These are phyloP conservation scores for Mucor ambiguus DNA, from an alignment of 371 early-diverging fungal species.

Conservation along the genomic window DNA sequence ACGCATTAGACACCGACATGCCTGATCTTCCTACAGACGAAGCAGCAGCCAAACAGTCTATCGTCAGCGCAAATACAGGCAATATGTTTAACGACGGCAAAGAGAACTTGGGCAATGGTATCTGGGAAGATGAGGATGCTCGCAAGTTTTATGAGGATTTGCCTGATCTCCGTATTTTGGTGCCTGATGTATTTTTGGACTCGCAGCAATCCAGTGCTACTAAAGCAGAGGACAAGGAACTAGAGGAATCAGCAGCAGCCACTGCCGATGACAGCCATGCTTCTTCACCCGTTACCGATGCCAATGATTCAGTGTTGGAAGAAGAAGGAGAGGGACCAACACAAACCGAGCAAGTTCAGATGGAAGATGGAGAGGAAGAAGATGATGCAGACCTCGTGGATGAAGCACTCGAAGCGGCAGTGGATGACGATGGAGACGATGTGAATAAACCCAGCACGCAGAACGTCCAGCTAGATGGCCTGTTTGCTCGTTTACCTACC, in stretches of 20 bases:
- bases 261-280: background rate
- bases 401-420: constrained; percentile 32
- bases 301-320: constrained; percentile 15
- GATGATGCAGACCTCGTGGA: constrained; percentile 35
- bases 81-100: constrained; percentile 49
- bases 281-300: background rate
- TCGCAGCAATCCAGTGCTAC: constrained; percentile 38
- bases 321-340: constrained; percentile 37
- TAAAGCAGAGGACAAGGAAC: constrained; percentile 8
- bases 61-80: constrained; percentile 44
- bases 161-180: constrained; percentile 72
- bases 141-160: constrained; percentile 83
- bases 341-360: constrained; percentile 14
- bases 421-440: constrained; percentile 27
- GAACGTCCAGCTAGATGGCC: constrained; percentile 63
- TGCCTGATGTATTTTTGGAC: constrained; percentile 80
- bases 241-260: background rate
- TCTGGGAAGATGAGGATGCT: constrained; percentile 91
- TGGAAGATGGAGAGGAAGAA: constrained; percentile 6
- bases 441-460: constrained; percentile 45
- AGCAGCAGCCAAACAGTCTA: constrained; percentile 50
- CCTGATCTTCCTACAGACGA: constrained; percentile 76
- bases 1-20: constrained; percentile 69
- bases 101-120: constrained; percentile 55
- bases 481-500: constrained; percentile 78